Percentiles rank a stretch among this genome's conserved stretches.
These are phyloP conservation scores for Rachicladosporium sp. DNA, from an alignment of 2,329 filamentous ascomycete species.

Conservation along the genomic window DNA sequence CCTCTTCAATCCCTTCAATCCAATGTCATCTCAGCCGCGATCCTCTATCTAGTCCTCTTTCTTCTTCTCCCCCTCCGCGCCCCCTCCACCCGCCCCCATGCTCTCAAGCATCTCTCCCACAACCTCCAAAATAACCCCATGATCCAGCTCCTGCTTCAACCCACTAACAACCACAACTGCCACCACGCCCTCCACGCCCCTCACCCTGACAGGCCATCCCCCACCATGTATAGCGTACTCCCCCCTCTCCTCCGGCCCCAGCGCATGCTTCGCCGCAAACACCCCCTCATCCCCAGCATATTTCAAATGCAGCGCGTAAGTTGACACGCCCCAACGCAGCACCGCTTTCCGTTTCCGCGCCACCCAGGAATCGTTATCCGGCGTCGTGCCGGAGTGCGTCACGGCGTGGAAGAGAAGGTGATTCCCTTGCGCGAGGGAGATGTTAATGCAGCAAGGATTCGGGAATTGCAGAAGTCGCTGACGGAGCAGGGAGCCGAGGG, in stretches of 20 bases:
- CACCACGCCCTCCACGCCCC: slow-evolving; percentile 62
- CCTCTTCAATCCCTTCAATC: slow-evolving; percentile 10
- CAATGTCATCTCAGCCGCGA: too few relatives aligned
- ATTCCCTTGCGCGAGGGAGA: slow-evolving; percentile 44
- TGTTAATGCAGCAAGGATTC: slow-evolving; percentile 50
- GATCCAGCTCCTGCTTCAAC: slow-evolving; percentile 64
- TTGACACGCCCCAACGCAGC: slow-evolving; percentile 55
- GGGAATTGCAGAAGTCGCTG: slow-evolving; percentile 46
- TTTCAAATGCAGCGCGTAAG: slow-evolving; percentile 61
- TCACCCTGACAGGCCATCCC: slow-evolving; percentile 58
- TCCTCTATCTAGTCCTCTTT: too few relatives aligned
- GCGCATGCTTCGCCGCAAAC: slow-evolving; percentile 53
- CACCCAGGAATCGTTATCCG: slow-evolving; percentile 48
- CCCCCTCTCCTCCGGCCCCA: slow-evolving; percentile 39
- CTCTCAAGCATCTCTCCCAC: slow-evolving; percentile 41
- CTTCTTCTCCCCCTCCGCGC: slow-evolving; percentile 21
- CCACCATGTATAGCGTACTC: slow-evolving; percentile 70
- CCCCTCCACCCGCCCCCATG: slow-evolving; percentile 13
- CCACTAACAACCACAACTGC: slow-evolving; percentile 66
- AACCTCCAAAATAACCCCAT: slow-evolving; percentile 61
- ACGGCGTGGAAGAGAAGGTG: slow-evolving; percentile 54
- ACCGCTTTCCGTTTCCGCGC: slow-evolving; percentile 60
- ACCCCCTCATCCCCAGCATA: slow-evolving; percentile 49
- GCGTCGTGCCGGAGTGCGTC: slow-evolving; percentile 52
- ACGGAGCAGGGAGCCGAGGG: slow-evolving; percentile 52